phyloP scores from a whole-genome alignment of 148 eudicot genomes.

The Rhododendron ferrugineum region DNA sequence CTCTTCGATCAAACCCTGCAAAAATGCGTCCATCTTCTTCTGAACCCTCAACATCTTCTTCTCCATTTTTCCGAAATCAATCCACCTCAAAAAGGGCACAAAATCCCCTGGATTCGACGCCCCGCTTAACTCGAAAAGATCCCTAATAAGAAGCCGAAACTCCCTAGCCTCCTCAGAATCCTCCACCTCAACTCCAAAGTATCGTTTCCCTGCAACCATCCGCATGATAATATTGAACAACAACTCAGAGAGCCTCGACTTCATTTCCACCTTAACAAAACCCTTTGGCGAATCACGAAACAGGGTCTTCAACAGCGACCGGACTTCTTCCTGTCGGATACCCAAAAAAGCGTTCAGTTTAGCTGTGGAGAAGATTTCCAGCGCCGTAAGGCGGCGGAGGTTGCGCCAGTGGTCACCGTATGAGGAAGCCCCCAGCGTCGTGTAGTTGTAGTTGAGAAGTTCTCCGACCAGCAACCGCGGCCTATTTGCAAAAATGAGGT shows the following conservation, averaged over 20 bases:
- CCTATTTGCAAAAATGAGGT: constrained; percentile 13
- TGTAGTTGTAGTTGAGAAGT: constrained; percentile 3
- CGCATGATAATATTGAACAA: constrained; percentile 30
- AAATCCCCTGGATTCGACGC: constrained; percentile 27
- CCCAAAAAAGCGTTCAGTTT: neutral
- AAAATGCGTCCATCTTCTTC: constrained; percentile 18
- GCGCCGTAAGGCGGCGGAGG: neutral
- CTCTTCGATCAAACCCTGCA: constrained; percentile 27
- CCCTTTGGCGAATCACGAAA: neutral
- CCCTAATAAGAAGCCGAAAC: constrained; percentile 16
- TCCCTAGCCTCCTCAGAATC: constrained; percentile 15
- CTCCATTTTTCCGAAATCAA: constrained; percentile 22
- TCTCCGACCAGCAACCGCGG: neutral
- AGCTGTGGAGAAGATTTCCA: neutral
- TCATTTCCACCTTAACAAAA: constrained; percentile 23
- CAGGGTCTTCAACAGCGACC: constrained; percentile 12
- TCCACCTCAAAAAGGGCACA: constrained; percentile 27
- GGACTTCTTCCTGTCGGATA: constrained; percentile 28
- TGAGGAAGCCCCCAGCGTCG: neutral
- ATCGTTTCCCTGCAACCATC: constrained; percentile 38
- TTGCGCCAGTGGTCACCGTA: constrained; percentile 16
- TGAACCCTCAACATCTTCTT: constrained; percentile 17
- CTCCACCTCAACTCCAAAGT: constrained; percentile 18
- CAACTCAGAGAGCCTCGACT: constrained; percentile 22
- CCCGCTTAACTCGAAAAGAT: constrained; percentile 20